Conservation (phyloP, 495 filamentous ascomycete species). For the Penicillium coffeae region DNA sequence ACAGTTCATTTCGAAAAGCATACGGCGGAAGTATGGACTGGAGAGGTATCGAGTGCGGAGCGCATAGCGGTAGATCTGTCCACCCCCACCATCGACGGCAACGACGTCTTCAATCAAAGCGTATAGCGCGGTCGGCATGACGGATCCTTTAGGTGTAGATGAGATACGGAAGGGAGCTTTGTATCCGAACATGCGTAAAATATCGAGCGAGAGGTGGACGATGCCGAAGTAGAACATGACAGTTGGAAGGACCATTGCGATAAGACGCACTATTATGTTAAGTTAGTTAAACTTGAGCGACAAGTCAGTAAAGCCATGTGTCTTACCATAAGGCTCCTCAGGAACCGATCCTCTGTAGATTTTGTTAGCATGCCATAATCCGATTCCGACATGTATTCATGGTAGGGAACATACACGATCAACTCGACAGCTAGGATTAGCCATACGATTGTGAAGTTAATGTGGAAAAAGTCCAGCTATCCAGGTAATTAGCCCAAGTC, state of each 20-base stretch:
- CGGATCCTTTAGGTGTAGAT: constrained; percentile 63
- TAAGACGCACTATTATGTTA: constrained; percentile 46
- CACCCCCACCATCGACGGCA: constrained; percentile 72
- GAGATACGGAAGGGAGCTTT: constrained; percentile 68
- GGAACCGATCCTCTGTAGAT: constrained; percentile 37
- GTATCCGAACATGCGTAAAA: constrained; percentile 37
- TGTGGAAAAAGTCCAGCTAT: constrained; percentile 60
- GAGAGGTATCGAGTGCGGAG: constrained; percentile 65
- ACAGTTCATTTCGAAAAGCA: constrained; percentile 69
- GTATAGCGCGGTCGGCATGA: constrained; percentile 66
- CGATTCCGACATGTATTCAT: neutral
- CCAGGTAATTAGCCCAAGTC: constrained; percentile 4
- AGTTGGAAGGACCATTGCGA: constrained; percentile 57
- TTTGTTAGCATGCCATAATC: constrained; percentile 19
- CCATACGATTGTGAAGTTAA: constrained; percentile 56
- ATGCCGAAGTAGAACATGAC: constrained; percentile 58
- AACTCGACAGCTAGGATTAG: constrained; percentile 49
- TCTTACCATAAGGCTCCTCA: constrained; percentile 34
- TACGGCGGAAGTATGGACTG: constrained; percentile 63
- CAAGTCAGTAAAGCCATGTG: neutral
- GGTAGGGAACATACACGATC: constrained; percentile 38
- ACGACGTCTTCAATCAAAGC: constrained; percentile 77
- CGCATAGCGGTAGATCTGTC: constrained; percentile 61
- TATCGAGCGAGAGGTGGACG: constrained; percentile 50
- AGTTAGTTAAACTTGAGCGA: constrained; percentile 18